phyloP scores from a whole-genome alignment of 257 asterid genomes.

The Craterostigma plantagineum region DNA sequence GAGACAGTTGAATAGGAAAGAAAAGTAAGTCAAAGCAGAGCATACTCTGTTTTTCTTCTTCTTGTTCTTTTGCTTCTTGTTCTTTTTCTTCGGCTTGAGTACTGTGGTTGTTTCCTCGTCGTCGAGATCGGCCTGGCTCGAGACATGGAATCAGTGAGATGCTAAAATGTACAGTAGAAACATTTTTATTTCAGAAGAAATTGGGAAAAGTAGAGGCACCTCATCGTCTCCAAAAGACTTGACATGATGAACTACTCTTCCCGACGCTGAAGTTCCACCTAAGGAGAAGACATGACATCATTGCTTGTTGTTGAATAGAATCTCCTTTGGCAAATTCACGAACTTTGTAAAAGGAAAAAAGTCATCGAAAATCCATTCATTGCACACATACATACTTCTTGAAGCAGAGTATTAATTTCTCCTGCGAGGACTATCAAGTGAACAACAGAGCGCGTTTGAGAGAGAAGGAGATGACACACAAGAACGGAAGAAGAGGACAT shows the following conservation, averaged over 20 bases:
- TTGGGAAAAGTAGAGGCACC: slow-evolving; percentile 19
- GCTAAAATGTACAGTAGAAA: neutral
- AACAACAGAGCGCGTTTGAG: too few relatives aligned
- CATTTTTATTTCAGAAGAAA: slow-evolving; percentile 2
- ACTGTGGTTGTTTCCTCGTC: slow-evolving; percentile 8
- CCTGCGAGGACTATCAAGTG: too few relatives aligned
- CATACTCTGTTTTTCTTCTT: slow-evolving; percentile 19
- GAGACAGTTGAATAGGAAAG: neutral
- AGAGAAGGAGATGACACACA: too few relatives aligned
- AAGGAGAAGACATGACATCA: slow-evolving; percentile 6
- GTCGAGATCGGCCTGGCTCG: slow-evolving; percentile 26
- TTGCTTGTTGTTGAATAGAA: neutral
- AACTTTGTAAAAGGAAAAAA: neutral
- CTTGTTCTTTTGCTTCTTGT: slow-evolving; percentile 27
- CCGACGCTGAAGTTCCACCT: slow-evolving; percentile 77
- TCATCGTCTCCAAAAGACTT: slow-evolving; percentile 50
- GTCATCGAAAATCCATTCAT: neutral
- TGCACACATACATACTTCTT: too few relatives aligned
- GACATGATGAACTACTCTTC: slow-evolving; percentile 64
- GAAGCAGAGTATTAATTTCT: too few relatives aligned
- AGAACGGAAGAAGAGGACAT: too few relatives aligned
- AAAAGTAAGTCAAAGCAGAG: too few relatives aligned
- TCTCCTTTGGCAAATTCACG: neutral
- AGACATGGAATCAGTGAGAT: slow-evolving; percentile 11
- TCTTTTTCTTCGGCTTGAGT: slow-evolving; percentile 33